These are phyloP conservation scores for Quambalaria eucalypti DNA, from an alignment of 1,284 basidiomycete genomes.

Conservation along the genomic window DNA sequence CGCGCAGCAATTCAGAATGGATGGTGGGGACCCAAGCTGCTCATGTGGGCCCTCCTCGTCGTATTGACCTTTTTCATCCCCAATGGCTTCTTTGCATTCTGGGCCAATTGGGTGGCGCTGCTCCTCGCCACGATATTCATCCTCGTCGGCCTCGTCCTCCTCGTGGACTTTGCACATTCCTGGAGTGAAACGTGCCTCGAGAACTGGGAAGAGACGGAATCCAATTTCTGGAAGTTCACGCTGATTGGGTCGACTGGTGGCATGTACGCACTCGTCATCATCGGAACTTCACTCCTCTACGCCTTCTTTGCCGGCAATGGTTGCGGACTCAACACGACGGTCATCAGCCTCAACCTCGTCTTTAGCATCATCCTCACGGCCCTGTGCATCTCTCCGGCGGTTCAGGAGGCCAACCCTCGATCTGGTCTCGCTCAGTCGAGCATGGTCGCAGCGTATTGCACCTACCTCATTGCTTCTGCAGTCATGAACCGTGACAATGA, in stretches of 20 bases:
- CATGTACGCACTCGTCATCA: slow-evolving; percentile 74
- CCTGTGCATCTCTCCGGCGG: slow-evolving; percentile 70
- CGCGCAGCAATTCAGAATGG: slow-evolving; percentile 94
- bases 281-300: slow-evolving; percentile 78
- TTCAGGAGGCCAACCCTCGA: slow-evolving; percentile 88
- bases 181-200: slow-evolving; percentile 96
- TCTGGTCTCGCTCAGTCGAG: slow-evolving; percentile 90
- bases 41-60: slow-evolving; percentile 72
- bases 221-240: slow-evolving; percentile 91
- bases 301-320: slow-evolving; percentile 79
- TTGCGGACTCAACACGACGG: slow-evolving; percentile 84
- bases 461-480: slow-evolving; percentile 88
- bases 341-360: slow-evolving; percentile 86
- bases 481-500: slow-evolving; percentile 79
- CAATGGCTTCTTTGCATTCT: slow-evolving; percentile 88
- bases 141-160: slow-evolving; percentile 81
- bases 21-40: slow-evolving; percentile 97
- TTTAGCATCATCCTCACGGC: slow-evolving; percentile 72
- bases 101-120: slow-evolving; percentile 83
- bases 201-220: slow-evolving; percentile 77
- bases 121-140: slow-evolving; percentile 91
- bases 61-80: slow-evolving; percentile 81
- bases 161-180: slow-evolving; percentile 96
- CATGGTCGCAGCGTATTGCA: slow-evolving; percentile 94
- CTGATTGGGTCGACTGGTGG: slow-evolving; percentile 84